A percentile compares a stretch with the other conserved stretches of the same genome.
Conservation (phyloP, 768 basidiomycete species). For the Arthromyces matolae region DNA sequence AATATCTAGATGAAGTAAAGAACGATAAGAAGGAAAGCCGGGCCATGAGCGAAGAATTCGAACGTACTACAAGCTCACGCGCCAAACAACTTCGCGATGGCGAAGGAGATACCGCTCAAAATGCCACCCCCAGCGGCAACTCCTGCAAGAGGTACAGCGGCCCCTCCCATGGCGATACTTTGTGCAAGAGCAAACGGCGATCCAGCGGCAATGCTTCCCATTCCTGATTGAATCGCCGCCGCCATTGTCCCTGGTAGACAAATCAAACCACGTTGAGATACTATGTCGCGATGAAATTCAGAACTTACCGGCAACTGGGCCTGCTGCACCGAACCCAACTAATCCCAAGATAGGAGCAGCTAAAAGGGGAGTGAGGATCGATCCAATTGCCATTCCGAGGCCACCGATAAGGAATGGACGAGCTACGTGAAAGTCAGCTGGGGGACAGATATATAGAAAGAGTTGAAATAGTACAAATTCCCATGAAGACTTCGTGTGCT, state of each 20-base stretch:
- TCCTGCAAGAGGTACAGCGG: conserved; percentile 1
- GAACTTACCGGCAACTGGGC: conserved; percentile 4
- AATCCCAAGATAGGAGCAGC: background rate
- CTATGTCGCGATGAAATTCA: background rate
- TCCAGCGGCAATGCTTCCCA: conserved; percentile 3
- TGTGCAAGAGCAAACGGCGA: conserved; percentile 15
- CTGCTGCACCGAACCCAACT: conserved; percentile 1
- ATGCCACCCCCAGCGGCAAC: conserved; percentile 4
- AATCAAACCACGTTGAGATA: background rate
- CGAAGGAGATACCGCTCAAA: background rate
- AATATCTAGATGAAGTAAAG: no score
- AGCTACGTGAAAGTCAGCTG: no score
- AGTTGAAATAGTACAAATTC: no score
- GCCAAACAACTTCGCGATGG: background rate
- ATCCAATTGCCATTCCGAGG: background rate
- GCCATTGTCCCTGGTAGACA: conserved; percentile 3
- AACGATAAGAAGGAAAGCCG: no score
- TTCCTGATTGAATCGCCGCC: conserved; percentile 1
- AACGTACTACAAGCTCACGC: no score
- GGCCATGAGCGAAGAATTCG: no score
- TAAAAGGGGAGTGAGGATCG: background rate
- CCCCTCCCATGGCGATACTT: conserved; percentile 16
- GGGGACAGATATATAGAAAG: no score
- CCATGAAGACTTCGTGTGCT: no score
- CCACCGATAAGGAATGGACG: background rate